phyloP scores from a whole-genome alignment of 2,329 filamentous ascomycete species.

The Alternaria tenuissima region DNA sequence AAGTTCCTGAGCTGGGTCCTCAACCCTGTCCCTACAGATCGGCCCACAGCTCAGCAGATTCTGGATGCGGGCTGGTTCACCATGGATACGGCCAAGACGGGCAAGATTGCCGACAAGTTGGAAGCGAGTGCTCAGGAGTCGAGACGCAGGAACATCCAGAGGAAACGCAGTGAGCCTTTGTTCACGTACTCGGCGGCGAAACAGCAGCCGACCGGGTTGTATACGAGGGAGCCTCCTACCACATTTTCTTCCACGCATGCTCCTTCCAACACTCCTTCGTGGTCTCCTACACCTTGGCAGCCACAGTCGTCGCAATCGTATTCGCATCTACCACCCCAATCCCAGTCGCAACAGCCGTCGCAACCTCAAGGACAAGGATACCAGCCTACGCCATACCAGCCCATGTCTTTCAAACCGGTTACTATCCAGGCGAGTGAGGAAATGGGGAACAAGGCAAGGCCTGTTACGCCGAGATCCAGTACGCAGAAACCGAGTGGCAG shows the following conservation, averaged over 20 bases:
- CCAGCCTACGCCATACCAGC: conserved; percentile 6
- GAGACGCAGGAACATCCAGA: background rate
- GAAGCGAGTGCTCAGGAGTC: background rate
- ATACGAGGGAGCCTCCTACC: background rate
- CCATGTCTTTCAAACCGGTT: conserved; percentile 1
- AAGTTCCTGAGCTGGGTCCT: conserved; percentile 17
- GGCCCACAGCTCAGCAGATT: conserved; percentile 12
- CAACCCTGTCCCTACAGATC: conserved; percentile 15
- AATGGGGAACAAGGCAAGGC: background rate
- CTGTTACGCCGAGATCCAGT: background rate
- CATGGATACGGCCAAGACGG: conserved; percentile 3
- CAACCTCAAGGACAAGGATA: background rate
- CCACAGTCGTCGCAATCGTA: background rate
- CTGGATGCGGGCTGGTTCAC: conserved; percentile 13
- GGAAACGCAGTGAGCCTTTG: conserved; percentile 10
- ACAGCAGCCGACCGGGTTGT: background rate
- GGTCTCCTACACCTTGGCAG: background rate
- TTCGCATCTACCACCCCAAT: background rate
- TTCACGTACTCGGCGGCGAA: background rate
- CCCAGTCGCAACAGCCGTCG: background rate
- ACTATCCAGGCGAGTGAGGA: background rate
- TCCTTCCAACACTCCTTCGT: background rate
- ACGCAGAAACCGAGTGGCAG: conserved; percentile 3
- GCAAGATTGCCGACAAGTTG: background rate
- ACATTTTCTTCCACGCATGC: background rate